These are phyloP conservation scores for Pseudocercospora crystallina DNA, from an alignment of 2,329 filamentous ascomycete genomes.

Conservation along the genomic window DNA sequence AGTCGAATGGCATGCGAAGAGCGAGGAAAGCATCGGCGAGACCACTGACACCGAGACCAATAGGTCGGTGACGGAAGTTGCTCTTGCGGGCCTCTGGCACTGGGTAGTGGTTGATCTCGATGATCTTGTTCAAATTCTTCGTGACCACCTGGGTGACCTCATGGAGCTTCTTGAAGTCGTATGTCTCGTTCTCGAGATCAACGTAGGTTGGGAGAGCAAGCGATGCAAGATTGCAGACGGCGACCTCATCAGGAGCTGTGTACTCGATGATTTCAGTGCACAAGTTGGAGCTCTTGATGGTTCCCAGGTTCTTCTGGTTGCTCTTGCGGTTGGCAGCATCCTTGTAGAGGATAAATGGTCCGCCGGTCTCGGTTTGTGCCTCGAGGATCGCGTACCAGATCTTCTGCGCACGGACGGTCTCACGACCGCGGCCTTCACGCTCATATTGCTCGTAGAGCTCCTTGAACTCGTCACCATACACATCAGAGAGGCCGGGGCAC, in stretches of 20 bases:
- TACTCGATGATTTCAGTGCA: slow-evolving; percentile 99
- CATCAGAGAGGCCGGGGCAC: slow-evolving; percentile 89
- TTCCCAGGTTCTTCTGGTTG: slow-evolving; percentile 99
- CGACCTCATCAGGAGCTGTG: slow-evolving; percentile 94
- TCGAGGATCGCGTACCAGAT: slow-evolving; percentile 98
- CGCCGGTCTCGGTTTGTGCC: slow-evolving; percentile 97
- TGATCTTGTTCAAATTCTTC: slow-evolving; percentile 96
- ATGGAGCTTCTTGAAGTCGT: slow-evolving; percentile 96
- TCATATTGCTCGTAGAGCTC: slow-evolving; percentile 90
- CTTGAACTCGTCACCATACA: slow-evolving; percentile 97
- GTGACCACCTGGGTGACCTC: slow-evolving; percentile 90
- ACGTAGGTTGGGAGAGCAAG: slow-evolving; percentile 89
- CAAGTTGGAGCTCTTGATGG: slow-evolving; percentile 96
- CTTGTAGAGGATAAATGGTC: slow-evolving; percentile 99
- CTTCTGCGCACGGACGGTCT: slow-evolving; percentile 95
- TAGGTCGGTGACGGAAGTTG: slow-evolving; percentile 95
- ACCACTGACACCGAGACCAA: slow-evolving; percentile 95
- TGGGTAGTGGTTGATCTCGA: slow-evolving; percentile 98
- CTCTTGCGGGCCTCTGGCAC: slow-evolving; percentile 89
- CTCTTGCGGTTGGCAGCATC: slow-evolving; percentile 98
- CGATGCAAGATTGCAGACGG: slow-evolving; percentile 96
- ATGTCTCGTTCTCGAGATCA: slow-evolving; percentile 78
- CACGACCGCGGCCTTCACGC: slow-evolving; percentile 78
- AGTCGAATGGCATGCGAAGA: slow-evolving; percentile 94
- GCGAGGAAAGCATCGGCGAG: slow-evolving; percentile 97